Evolutionary conservation across 345 rosid genomes (phyloP).

Genomic region (Ceriops decandra): DNA sequence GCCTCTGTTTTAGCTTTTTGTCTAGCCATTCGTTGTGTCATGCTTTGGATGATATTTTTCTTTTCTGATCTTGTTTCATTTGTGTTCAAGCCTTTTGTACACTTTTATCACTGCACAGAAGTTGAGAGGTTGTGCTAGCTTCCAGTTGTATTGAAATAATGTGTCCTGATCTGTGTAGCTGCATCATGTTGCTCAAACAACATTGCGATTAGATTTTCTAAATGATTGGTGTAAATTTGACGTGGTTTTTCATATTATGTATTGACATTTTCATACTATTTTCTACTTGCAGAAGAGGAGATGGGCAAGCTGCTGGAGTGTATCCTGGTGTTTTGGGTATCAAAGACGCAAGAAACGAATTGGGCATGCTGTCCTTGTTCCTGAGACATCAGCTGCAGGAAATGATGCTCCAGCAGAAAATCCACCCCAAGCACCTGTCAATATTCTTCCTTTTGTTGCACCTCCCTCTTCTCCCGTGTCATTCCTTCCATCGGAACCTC

Average conservation of each 20-base stretch:
- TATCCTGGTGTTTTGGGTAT: conserved; percentile 73
- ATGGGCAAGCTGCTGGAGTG: conserved; percentile 71
- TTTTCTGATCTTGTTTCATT: not conserved
- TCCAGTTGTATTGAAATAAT: not conserved
- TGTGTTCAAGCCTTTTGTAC: not conserved
- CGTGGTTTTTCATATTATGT: not conserved
- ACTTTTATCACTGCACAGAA: not conserved
- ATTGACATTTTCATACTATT: conserved; percentile 16
- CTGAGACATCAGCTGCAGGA: conserved; percentile 43
- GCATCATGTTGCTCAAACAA: not conserved
- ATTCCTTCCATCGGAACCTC: conserved; percentile 86
- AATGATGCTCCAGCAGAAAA: conserved; percentile 38
- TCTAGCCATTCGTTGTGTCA: not conserved
- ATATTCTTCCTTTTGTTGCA: conserved; percentile 67
- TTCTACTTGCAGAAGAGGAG: conserved; percentile 49
- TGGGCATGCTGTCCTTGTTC: conserved; percentile 56
- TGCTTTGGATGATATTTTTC: not conserved
- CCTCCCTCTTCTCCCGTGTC: conserved; percentile 99
- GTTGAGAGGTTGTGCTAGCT: not conserved
- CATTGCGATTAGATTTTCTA: not conserved
- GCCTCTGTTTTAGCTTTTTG: not conserved
- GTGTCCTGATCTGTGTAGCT: not conserved
- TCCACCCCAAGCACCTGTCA: conserved; percentile 31
- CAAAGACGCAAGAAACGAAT: conserved; percentile 57
- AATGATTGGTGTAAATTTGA: not conserved